These are phyloP conservation scores for Prunus mira DNA, from an alignment of 306 rosid species.

Conservation along the genomic window DNA sequence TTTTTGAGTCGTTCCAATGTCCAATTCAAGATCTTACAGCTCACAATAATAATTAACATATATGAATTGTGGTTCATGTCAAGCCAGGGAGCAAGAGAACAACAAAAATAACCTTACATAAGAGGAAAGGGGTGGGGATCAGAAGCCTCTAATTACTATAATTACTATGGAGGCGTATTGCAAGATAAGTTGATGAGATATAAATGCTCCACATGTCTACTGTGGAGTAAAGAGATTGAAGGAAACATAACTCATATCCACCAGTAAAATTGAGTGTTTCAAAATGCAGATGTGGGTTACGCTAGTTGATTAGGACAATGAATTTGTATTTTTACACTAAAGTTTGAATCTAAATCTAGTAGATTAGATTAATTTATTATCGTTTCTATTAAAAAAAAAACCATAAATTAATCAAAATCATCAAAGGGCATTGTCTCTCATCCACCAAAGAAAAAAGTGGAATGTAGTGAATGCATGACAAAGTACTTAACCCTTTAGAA, in stretches of 20 bases:
- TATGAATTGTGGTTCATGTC: background rate
- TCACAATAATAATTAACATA: background rate
- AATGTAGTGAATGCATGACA: too few species aligned
- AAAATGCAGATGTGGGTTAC: too few species aligned
- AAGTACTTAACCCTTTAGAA: too few species aligned
- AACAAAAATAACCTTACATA: background rate
- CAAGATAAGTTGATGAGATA: background rate
- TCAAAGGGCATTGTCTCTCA: too few species aligned
- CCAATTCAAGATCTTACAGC: background rate
- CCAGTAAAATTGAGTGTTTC: too few species aligned
- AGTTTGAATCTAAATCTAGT: too few species aligned
- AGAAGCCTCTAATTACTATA: background rate
- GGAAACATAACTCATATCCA: background rate
- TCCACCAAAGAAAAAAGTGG: too few species aligned
- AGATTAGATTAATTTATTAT: too few species aligned
- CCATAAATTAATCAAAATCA: too few species aligned
- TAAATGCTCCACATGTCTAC: conserved; percentile 1
- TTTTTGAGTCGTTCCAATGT: conserved; percentile 8
- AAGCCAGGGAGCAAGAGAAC: background rate
- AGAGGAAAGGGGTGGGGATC: background rate
- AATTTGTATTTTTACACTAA: too few species aligned
- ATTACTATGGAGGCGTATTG: background rate
- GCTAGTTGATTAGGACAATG: too few species aligned
- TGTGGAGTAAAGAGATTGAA: background rate
- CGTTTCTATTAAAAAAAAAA: too few species aligned